Evolutionary conservation across 768 basidiomycete species (phyloP).

Genomic region (Baorangia bicolor): DNA sequence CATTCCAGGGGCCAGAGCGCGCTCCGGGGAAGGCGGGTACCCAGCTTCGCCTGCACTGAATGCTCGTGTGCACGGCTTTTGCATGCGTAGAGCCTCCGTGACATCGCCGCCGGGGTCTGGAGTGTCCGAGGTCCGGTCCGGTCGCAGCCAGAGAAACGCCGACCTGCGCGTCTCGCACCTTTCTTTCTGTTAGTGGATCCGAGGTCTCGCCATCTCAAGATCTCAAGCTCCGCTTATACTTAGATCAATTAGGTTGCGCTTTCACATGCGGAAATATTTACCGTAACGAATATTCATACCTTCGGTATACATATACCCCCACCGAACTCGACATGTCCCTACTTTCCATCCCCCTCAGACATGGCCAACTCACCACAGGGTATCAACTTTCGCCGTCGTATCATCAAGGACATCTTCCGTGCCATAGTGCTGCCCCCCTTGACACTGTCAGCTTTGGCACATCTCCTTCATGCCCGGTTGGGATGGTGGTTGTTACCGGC

Average conservation of each 20-base stretch:
- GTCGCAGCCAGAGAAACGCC: background rate
- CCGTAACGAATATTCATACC: constrained; percentile 7
- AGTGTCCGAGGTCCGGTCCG: constrained; percentile 7
- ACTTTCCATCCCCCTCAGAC: background rate
- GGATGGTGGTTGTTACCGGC: constrained; percentile 38
- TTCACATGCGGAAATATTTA: constrained; percentile 16
- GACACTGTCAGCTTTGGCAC: constrained; percentile 33
- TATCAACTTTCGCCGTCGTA: constrained; percentile 45
- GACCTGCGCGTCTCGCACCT: background rate
- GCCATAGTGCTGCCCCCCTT: constrained; percentile 43
- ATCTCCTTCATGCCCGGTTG: constrained; percentile 30
- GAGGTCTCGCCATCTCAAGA: too few species aligned
- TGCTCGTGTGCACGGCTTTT: background rate
- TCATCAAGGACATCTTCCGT: constrained; percentile 46
- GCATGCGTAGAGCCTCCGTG: too few species aligned
- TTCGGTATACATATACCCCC: constrained; percentile 13
- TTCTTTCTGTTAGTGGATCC: background rate
- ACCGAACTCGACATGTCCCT: constrained; percentile 5
- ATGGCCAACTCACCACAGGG: constrained; percentile 1
- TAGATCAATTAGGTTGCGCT: constrained; percentile 4
- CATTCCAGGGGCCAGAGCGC: background rate
- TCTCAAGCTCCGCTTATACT: constrained; percentile 15
- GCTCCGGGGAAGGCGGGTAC: background rate
- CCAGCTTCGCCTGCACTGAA: background rate
- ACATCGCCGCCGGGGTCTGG: background rate